Conservation (phyloP, 2,329 filamentous ascomycete genomes). For the Microascus cirrosus region DNA sequence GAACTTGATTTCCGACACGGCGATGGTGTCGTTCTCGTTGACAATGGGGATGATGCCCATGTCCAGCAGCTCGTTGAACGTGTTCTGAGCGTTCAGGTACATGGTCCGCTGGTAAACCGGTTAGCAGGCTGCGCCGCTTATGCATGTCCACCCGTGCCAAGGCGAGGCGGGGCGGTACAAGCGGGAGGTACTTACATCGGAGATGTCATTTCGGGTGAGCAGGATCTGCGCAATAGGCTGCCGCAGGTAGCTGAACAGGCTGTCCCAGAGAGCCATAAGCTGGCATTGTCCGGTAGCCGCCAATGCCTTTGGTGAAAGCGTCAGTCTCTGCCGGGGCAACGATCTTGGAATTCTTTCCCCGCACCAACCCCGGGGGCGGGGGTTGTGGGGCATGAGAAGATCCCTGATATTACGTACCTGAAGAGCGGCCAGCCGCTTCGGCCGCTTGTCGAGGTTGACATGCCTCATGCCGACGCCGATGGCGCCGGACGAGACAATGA, state of each 20-base stretch:
- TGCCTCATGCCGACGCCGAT: constrained; percentile 86
- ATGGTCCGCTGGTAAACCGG: constrained; percentile 55
- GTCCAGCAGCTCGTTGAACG: constrained; percentile 76
- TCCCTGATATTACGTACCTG: constrained; percentile 41
- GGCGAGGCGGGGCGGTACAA: background rate
- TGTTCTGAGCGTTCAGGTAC: constrained; percentile 95
- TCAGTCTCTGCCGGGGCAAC: background rate
- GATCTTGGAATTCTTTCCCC: background rate
- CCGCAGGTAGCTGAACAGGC: constrained; percentile 73
- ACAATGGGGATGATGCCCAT: constrained; percentile 98
- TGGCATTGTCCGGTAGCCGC: constrained; percentile 94
- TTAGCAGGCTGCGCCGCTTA: constrained; percentile 7
- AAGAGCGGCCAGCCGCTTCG: constrained; percentile 80
- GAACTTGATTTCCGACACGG: constrained; percentile 98
- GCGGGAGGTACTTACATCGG: constrained; percentile 51
- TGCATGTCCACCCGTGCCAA: background rate
- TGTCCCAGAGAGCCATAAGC: constrained; percentile 92
- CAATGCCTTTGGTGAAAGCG: constrained; percentile 48
- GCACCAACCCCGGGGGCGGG: background rate
- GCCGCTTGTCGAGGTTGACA: constrained; percentile 79
- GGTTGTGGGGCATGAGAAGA: background rate
- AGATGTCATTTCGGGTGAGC: constrained; percentile 90
- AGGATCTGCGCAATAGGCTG: constrained; percentile 94
- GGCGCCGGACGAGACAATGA: constrained; percentile 94
- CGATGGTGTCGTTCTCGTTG: constrained; percentile 96